Evolutionary conservation across 106 monocot genomes (phyloP).

Genomic region (Allium fistulosum): DNA sequence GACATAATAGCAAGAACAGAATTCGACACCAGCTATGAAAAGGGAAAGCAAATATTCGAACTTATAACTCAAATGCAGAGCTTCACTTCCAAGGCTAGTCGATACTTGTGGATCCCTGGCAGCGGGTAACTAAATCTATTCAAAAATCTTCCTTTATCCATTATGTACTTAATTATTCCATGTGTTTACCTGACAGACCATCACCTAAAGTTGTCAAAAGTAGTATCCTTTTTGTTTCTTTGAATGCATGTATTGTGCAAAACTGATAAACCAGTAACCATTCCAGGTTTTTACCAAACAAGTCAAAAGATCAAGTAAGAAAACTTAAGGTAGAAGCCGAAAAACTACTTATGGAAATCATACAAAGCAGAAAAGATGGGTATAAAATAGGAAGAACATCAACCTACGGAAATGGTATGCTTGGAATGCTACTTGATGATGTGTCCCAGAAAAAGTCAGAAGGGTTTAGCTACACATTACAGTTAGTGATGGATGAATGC

Average conservation of each 20-base stretch:
- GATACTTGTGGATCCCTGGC: slow-evolving; percentile 85
- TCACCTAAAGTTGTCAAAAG: too few relatives aligned
- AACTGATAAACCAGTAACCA: too few relatives aligned
- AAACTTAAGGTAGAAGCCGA: slow-evolving; percentile 58
- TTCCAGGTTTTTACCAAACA: slow-evolving; percentile 85
- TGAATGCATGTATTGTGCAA: too few relatives aligned
- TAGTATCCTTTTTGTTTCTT: too few relatives aligned
- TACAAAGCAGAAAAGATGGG: slow-evolving; percentile 48
- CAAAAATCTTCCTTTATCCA: not conserved
- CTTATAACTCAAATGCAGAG: slow-evolving; percentile 53
- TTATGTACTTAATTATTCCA: too few relatives aligned
- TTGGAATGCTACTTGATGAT: slow-evolving; percentile 59
- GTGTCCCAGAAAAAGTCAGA: slow-evolving; percentile 16
- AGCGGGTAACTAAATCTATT: slow-evolving; percentile 20
- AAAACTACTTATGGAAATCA: slow-evolving; percentile 57
- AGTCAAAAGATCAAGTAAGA: slow-evolving; percentile 65
- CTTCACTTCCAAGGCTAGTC: slow-evolving; percentile 71
- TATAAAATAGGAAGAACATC: slow-evolving; percentile 60
- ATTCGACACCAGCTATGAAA: slow-evolving; percentile 83
- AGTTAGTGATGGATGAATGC: slow-evolving; percentile 85
- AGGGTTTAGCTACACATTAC: slow-evolving; percentile 32
- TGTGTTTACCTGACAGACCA: too few relatives aligned
- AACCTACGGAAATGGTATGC: slow-evolving; percentile 61
- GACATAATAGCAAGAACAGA: slow-evolving; percentile 76
- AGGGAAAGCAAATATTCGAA: slow-evolving; percentile 61